Evolutionary conservation across 805 yeast species (phyloP).

Genomic region (Pichia scutulata): DNA sequence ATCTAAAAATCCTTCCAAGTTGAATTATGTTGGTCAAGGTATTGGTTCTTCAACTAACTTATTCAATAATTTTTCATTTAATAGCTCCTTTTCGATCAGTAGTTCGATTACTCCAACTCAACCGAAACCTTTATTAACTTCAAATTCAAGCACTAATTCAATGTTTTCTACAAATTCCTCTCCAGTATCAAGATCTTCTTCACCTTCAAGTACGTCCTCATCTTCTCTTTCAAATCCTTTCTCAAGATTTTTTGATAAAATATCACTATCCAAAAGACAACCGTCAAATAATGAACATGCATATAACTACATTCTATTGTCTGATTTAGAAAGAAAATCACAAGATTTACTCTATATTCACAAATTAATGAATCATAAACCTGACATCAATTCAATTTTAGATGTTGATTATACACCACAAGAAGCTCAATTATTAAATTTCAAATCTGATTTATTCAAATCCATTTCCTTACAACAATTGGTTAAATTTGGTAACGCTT

Average conservation of each 20-base stretch:
- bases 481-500: constrained; percentile 26
- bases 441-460: constrained; percentile 4
- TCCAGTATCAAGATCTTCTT: not conserved
- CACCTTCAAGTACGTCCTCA: not conserved
- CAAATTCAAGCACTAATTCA: not conserved
- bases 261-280: not conserved
- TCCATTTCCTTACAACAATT: constrained; percentile 27
- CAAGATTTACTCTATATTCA: constrained; percentile 2
- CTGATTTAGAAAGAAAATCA: constrained; percentile 2
- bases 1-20: constrained; percentile 3
- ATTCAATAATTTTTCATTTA: not conserved
- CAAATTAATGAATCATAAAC: constrained; percentile 9
- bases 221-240: not conserved
- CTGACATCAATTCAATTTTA: constrained; percentile 7
- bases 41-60: constrained; percentile 5
- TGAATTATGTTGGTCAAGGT: constrained; percentile 4
- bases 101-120: not conserved
- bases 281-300: not conserved
- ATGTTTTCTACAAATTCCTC: not conserved
- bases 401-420: constrained; percentile 6
- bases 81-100: not conserved
- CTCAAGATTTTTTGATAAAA: constrained; percentile 5
- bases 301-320: not conserved
- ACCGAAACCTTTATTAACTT: not conserved
- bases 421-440: constrained; percentile 5